Conservation (phyloP, 495 filamentous ascomycete genomes). For the Aspergillus wentii region DNA sequence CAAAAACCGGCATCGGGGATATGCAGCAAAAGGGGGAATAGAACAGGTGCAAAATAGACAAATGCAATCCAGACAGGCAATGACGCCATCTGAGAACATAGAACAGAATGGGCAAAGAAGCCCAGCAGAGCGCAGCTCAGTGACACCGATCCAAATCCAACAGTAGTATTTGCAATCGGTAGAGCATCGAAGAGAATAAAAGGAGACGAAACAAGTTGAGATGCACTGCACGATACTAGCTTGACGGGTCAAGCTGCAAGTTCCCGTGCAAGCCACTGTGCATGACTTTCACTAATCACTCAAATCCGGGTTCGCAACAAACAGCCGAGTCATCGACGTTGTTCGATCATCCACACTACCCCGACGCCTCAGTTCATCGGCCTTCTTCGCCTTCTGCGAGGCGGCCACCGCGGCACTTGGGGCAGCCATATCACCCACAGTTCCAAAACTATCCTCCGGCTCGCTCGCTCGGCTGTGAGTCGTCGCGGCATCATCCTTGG, state of each 20-base stretch:
- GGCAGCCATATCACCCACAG: slow-evolving; percentile 47
- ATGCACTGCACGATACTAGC: no score
- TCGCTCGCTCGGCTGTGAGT: slow-evolving; percentile 37
- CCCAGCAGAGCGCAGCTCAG: no score
- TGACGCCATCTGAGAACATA: no score
- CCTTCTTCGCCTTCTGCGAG: slow-evolving; percentile 62
- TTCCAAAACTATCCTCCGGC: slow-evolving; percentile 52
- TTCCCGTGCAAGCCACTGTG: no score
- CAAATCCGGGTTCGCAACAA: slow-evolving; percentile 90
- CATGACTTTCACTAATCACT: slow-evolving; percentile 54
- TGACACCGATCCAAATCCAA: no score
- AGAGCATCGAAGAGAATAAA: no score
- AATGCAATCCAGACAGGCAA: background rate
- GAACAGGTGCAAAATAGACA: slow-evolving; percentile 5
- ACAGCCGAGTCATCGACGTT: slow-evolving; percentile 77
- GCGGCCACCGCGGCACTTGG: slow-evolving; percentile 38
- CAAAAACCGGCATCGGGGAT: no score
- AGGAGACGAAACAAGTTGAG: no score
- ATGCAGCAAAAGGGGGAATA: slow-evolving; percentile 12
- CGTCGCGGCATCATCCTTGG: slow-evolving; percentile 42
- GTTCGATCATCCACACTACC: slow-evolving; percentile 94
- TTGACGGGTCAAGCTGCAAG: no score
- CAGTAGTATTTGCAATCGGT: no score
- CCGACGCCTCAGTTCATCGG: slow-evolving; percentile 72
- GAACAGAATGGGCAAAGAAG: no score